These are phyloP conservation scores for Debaryomyces tyrocola DNA, from an alignment of 805 yeast species.

Conservation along the genomic window DNA sequence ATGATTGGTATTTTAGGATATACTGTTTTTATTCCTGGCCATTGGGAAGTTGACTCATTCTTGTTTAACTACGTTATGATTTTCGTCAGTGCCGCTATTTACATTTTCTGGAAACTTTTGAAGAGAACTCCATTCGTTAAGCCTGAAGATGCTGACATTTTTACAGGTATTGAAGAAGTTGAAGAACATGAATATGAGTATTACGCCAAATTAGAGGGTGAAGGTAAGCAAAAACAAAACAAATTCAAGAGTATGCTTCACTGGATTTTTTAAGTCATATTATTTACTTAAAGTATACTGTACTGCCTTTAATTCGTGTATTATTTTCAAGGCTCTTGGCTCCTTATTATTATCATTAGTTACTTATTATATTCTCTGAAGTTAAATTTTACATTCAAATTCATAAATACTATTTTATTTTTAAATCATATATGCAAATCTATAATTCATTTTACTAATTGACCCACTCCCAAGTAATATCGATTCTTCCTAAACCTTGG, in stretches of 20 bases:
- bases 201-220: slow-evolving; percentile 35
- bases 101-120: slow-evolving; percentile 34
- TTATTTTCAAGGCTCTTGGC: too few species aligned
- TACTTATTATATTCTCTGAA: too few species aligned
- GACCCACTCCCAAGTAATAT: slow-evolving; percentile 51
- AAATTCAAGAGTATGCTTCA: slow-evolving; percentile 10
- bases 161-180: slow-evolving; percentile 45
- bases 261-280: slow-evolving; percentile 19
- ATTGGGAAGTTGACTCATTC: slow-evolving; percentile 62
- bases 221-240: slow-evolving; percentile 8
- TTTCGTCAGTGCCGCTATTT: slow-evolving; percentile 42
- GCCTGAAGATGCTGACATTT: slow-evolving; percentile 48
- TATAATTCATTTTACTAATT: neutral
- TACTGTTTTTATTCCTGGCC: slow-evolving; percentile 63
- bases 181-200: slow-evolving; percentile 50
- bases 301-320: too few species aligned
- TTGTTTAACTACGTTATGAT: slow-evolving; percentile 73
- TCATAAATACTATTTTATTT: neutral
- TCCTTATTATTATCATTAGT: too few species aligned
- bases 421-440: neutral
- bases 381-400: too few species aligned
- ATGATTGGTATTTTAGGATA: slow-evolving; percentile 66
- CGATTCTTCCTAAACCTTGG: slow-evolving; percentile 51
- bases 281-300: too few species aligned
- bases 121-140: slow-evolving; percentile 38